Conservation (phyloP, 2,329 filamentous ascomycete genomes). For the Herpotrichia juniperi region DNA sequence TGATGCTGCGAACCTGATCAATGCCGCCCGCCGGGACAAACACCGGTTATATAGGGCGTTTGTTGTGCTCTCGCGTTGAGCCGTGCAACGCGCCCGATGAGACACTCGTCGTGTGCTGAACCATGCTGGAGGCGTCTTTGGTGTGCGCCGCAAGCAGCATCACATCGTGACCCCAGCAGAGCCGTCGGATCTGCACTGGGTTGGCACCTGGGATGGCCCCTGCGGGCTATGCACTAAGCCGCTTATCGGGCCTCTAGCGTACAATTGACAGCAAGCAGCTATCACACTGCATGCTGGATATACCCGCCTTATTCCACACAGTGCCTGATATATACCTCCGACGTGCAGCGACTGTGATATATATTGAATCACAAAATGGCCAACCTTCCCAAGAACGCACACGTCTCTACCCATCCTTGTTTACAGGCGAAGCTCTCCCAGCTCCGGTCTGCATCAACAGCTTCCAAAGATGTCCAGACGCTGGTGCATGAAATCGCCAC, state of each 20-base stretch:
- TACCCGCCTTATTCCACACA: neutral
- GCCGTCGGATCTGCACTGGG: neutral
- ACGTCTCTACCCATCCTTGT: slow-evolving; percentile 86
- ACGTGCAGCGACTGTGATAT: slow-evolving; percentile 12
- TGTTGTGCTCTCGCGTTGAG: neutral
- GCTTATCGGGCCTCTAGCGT: slow-evolving; percentile 24
- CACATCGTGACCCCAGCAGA: neutral
- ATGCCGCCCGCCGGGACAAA: neutral
- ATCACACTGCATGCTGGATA: slow-evolving; percentile 6
- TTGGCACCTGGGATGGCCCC: slow-evolving; percentile 2
- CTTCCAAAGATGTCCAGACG: slow-evolving; percentile 76
- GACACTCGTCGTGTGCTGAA: slow-evolving; percentile 12
- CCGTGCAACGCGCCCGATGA: slow-evolving; percentile 1
- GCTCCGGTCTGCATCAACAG: slow-evolving; percentile 75
- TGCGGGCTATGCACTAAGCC: slow-evolving; percentile 6
- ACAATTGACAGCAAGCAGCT: slow-evolving; percentile 8
- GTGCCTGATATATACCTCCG: slow-evolving; percentile 4
- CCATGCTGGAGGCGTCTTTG: slow-evolving; percentile 4
- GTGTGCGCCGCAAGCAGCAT: neutral
- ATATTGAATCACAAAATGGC: slow-evolving; percentile 31
- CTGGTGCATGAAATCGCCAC: slow-evolving; percentile 86
- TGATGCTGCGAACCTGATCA: neutral
- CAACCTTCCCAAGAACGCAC: slow-evolving; percentile 62
- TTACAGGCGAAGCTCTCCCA: slow-evolving; percentile 87
- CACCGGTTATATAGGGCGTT: slow-evolving; percentile 1